phyloP scores from a whole-genome alignment of 2,329 filamentous ascomycete genomes.

The Alternaria dauci region DNA sequence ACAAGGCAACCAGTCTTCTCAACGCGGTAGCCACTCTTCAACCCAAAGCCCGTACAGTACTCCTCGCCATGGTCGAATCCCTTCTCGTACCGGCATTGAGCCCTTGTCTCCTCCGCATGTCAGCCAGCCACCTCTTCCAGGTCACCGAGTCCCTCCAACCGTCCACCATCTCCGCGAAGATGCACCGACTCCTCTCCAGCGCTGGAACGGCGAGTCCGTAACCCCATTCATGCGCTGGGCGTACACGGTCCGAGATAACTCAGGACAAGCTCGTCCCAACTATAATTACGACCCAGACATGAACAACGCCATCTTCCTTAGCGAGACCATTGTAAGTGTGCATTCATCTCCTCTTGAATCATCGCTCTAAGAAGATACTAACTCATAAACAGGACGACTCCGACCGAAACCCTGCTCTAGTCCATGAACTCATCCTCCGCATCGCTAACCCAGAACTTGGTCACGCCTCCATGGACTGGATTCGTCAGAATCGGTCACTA shows the following conservation, averaged over 20 bases:
- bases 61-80: neutral
- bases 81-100: neutral
- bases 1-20: neutral
- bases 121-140: neutral
- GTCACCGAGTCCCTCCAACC: conserved; percentile 1
- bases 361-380: neutral
- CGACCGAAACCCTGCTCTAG: conserved; percentile 7
- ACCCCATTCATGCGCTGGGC: conserved; percentile 11
- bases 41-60: neutral
- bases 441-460: conserved; percentile 7
- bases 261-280: neutral
- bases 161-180: neutral
- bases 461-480: conserved; percentile 9
- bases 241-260: neutral
- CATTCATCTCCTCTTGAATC: neutral
- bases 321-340: neutral
- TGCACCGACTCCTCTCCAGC: conserved; percentile 3
- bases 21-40: neutral
- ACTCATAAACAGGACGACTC: conserved; percentile 6
- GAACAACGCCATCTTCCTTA: conserved; percentile 4
- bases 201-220: conserved; percentile 1
- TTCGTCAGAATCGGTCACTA: conserved; percentile 12
- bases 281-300: conserved; percentile 7
- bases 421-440: conserved; percentile 14
- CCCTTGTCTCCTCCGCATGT: neutral